A percentile compares a stretch with the other conserved stretches of the same genome.
Evolutionary conservation across 345 rosid genomes (phyloP).

Genomic region (Excoecaria agallocha): DNA sequence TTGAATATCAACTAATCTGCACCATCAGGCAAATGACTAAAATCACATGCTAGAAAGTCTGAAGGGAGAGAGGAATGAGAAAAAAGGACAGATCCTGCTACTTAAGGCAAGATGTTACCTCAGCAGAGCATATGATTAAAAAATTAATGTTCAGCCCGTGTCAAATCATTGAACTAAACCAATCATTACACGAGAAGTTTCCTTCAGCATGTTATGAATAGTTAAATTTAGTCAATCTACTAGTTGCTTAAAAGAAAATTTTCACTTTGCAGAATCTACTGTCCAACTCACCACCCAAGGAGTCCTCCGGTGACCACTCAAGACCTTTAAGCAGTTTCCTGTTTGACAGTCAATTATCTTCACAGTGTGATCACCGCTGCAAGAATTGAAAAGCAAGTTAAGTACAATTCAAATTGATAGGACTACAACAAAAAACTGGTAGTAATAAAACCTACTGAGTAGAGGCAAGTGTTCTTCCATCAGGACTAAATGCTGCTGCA

Average conservation of each 20-base stretch:
- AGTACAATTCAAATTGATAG: not conserved
- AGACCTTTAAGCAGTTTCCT: conserved; percentile 87
- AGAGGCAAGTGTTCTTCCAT: conserved; percentile 75
- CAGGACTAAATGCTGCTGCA: conserved; percentile 82
- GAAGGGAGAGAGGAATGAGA: no score
- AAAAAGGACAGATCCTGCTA: not conserved
- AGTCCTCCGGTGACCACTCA: conserved; percentile 91
- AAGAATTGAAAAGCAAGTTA: not conserved
- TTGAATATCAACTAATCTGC: not conserved
- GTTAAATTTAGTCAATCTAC: not conserved
- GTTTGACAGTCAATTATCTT: conserved; percentile 85
- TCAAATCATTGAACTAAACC: conserved; percentile 1
- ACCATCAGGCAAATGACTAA: not conserved
- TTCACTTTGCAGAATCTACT: not conserved
- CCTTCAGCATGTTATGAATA: not conserved
- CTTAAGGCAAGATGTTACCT: not conserved
- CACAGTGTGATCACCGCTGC: conserved; percentile 88
- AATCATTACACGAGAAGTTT: not conserved
- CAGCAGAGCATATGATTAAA: not conserved
- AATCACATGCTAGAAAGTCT: not conserved
- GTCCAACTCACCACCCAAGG: conserved; percentile 94
- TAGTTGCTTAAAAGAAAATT: conserved; percentile 2
- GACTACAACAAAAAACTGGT: conserved; percentile 5
- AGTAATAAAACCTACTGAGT: conserved; percentile 62
- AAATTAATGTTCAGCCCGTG: not conserved